These are phyloP conservation scores for Phytomonas serpens DNA, from an alignment of 208 protist genomes.

Conservation along the genomic window DNA sequence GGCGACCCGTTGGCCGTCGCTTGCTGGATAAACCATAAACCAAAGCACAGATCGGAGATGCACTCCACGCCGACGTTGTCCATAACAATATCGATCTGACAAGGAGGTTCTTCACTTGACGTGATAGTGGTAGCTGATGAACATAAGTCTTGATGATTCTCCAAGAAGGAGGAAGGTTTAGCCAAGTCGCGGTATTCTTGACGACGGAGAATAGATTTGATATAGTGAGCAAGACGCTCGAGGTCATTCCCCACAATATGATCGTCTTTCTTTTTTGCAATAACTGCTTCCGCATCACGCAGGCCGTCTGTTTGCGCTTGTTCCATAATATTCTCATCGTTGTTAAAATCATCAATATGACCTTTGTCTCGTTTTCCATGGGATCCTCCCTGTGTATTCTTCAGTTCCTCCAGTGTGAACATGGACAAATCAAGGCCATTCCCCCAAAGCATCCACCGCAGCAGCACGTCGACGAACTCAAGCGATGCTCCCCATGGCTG, in stretches of 20 bases:
- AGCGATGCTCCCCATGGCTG: constrained; percentile 40
- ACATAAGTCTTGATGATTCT: not conserved
- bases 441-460: constrained; percentile 84
- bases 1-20: constrained; percentile 9
- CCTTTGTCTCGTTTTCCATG: not conserved
- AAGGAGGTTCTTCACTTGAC: constrained; percentile 9
- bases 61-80: constrained; percentile 86
- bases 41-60: constrained; percentile 66
- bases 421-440: constrained; percentile 84
- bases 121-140: not conserved
- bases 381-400: constrained; percentile 16
- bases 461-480: constrained; percentile 41
- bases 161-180: not conserved
- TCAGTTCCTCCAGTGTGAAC: constrained; percentile 79
- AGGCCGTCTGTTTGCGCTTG: constrained; percentile 13
- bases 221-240: constrained; percentile 8
- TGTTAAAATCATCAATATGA: not conserved
- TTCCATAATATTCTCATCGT: not conserved
- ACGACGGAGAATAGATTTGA: constrained; percentile 7
- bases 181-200: not conserved
- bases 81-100: constrained; percentile 73
- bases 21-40: constrained; percentile 63
- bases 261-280: constrained; percentile 29
- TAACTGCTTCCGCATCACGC: constrained; percentile 27
- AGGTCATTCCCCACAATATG: constrained; percentile 64